Conservation (phyloP, 371 early-diverging fungal species). For the Rhizopus delemar region DNA sequence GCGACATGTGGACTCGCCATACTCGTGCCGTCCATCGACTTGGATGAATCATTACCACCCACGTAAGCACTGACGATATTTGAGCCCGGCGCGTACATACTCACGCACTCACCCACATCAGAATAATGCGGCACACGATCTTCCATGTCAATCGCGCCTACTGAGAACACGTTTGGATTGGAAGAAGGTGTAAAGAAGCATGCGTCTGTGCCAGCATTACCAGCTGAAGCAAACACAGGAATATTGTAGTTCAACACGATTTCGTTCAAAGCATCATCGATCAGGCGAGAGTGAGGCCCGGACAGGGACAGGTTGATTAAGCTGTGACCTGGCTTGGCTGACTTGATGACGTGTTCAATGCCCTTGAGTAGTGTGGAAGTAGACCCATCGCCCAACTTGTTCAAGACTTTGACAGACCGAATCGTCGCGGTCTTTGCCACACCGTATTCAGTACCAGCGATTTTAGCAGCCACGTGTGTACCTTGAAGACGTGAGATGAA, state of each 20-base stretch:
- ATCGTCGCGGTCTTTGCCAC: conserved; percentile 62
- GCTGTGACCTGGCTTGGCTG: conserved; percentile 31
- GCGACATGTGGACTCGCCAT: conserved; percentile 86
- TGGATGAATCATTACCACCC: conserved; percentile 23
- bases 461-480: conserved; percentile 69
- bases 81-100: conserved; percentile 57
- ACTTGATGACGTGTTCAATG: conserved; percentile 41
- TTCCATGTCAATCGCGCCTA: conserved; percentile 58
- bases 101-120: conserved; percentile 58
- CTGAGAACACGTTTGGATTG: conserved; percentile 62
- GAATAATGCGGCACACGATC: conserved; percentile 55
- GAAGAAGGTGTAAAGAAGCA: conserved; percentile 73
- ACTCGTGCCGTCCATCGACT: conserved; percentile 66
- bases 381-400: conserved; percentile 47
- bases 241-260: conserved; percentile 45
- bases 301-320: conserved; percentile 66
- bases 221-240: conserved; percentile 70
- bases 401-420: conserved; percentile 66
- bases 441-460: conserved; percentile 59
- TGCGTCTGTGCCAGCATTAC: conserved; percentile 66
- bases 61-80: conserved; percentile 56
- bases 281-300: conserved; percentile 46
- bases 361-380: conserved; percentile 30
- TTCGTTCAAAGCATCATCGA: conserved; percentile 43
- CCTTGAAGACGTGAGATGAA: conserved; percentile 33